A percentile compares a stretch with the other conserved stretches of the same genome.
Conservation (phyloP, 2,329 filamentous ascomycete genomes). For the Alternaria incomplexa region DNA sequence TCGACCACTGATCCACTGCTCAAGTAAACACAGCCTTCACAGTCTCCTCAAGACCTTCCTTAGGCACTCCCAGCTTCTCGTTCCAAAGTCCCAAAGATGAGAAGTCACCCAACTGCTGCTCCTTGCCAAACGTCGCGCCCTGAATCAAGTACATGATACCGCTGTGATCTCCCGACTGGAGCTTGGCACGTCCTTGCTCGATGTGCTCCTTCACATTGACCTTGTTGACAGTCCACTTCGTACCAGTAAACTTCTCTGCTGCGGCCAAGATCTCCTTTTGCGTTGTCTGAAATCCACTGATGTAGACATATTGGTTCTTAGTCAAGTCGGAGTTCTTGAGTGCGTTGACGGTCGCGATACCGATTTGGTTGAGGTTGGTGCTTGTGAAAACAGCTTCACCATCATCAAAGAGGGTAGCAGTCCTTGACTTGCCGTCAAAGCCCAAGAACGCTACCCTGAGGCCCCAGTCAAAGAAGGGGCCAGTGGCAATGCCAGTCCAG, state of each 20-base stretch:
- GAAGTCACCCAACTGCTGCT: conserved; percentile 32
- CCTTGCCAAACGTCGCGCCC: conserved; percentile 20
- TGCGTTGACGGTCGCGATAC: conserved; percentile 58
- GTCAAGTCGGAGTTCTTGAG: conserved; percentile 59
- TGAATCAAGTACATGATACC: conserved; percentile 30
- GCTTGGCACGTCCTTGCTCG: conserved; percentile 41
- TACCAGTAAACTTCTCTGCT: conserved; percentile 60
- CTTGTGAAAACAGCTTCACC: conserved; percentile 60
- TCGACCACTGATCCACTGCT: background rate
- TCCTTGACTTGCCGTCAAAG: conserved; percentile 58
- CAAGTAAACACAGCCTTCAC: conserved; percentile 22
- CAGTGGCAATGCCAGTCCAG: conserved; percentile 61
- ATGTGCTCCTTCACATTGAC: conserved; percentile 42
- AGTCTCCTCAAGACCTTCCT: conserved; percentile 49
- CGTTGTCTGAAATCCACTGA: conserved; percentile 63
- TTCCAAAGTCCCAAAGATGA: conserved; percentile 44
- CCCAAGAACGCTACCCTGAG: conserved; percentile 59
- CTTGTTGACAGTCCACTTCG: conserved; percentile 58
- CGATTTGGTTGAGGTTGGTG: conserved; percentile 60
- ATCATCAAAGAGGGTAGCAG: conserved; percentile 62
- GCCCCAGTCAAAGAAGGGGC: conserved; percentile 66
- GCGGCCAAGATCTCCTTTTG: conserved; percentile 64
- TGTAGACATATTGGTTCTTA: conserved; percentile 63
- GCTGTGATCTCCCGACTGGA: conserved; percentile 45
- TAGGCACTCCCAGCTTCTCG: conserved; percentile 49